phyloP scores from a whole-genome alignment of 805 yeast species.

The Kodamaea nitidulidarum region DNA sequence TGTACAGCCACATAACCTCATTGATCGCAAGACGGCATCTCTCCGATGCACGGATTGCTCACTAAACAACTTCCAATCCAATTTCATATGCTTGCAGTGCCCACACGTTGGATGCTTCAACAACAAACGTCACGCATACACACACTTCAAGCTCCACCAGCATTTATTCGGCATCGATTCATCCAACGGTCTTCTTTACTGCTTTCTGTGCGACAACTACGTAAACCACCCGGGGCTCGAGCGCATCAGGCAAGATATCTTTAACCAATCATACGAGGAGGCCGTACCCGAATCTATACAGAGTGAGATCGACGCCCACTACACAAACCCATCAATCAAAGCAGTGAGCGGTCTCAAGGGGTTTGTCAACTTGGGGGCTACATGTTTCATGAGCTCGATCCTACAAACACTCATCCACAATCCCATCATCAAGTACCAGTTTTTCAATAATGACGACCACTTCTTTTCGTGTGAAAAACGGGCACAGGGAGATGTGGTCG shows the following conservation, averaged over 20 bases:
- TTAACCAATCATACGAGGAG: neutral
- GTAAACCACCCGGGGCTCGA: conserved; percentile 61
- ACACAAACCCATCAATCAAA: conserved; percentile 41
- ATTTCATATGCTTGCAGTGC: conserved; percentile 69
- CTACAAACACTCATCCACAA: conserved; percentile 87
- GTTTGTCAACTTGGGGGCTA: conserved; percentile 90
- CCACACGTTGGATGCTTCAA: conserved; percentile 70
- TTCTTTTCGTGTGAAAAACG: conserved; percentile 45
- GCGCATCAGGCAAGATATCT: conserved; percentile 36
- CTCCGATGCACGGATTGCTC: conserved; percentile 51
- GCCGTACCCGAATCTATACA: neutral
- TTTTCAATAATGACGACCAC: conserved; percentile 68
- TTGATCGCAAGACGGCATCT: conserved; percentile 40
- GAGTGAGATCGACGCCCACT: conserved; percentile 11
- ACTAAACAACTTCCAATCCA: conserved; percentile 37
- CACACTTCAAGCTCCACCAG: conserved; percentile 29
- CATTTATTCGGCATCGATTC: conserved; percentile 56
- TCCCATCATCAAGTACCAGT: conserved; percentile 76
- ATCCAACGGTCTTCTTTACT: conserved; percentile 62
- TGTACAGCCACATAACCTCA: conserved; percentile 35
- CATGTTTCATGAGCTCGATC: conserved; percentile 95
- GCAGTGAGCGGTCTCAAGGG: conserved; percentile 83
- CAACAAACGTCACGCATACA: conserved; percentile 29
- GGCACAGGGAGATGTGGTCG: conserved; percentile 18
- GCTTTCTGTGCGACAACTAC: conserved; percentile 75